phyloP scores from a whole-genome alignment of 495 filamentous ascomycete genomes.

The Xylaria venustula region DNA sequence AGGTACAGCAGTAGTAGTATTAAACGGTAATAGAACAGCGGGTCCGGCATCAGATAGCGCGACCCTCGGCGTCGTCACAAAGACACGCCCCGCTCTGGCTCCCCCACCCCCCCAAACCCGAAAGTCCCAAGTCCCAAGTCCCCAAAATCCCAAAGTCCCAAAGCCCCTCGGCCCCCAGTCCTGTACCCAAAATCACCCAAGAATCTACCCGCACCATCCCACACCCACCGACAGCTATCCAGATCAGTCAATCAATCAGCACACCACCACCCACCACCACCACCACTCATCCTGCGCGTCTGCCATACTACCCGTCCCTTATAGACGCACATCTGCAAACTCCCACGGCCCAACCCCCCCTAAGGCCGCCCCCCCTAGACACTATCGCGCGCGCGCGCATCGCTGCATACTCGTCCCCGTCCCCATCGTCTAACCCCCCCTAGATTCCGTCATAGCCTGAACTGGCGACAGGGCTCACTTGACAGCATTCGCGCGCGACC shows the following conservation, averaged over 20 bases:
- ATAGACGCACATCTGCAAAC: slow-evolving; percentile 13
- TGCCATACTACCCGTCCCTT: slow-evolving; percentile 7
- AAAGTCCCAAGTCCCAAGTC: slow-evolving; percentile 4
- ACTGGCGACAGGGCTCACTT: slow-evolving; percentile 39
- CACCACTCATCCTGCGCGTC: slow-evolving; percentile 6
- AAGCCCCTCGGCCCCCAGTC: not conserved
- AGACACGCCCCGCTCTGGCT: slow-evolving; percentile 13
- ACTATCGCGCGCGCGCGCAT: slow-evolving; percentile 15
- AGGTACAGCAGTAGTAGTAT: not conserved
- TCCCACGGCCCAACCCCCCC: slow-evolving; percentile 5
- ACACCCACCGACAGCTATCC: not conserved
- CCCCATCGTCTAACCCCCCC: slow-evolving; percentile 34
- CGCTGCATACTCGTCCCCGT: slow-evolving; percentile 29
- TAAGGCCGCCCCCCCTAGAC: not conserved
- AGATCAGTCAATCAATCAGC: not conserved
- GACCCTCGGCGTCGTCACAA: slow-evolving; percentile 29
- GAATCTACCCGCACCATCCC: slow-evolving; percentile 9
- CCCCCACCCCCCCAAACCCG: not conserved
- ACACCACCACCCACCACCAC: not conserved
- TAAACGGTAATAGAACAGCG: not conserved
- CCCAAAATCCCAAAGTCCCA: not conserved
- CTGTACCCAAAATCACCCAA: slow-evolving; percentile 9
- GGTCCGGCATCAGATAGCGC: slow-evolving; percentile 22
- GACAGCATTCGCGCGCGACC: slow-evolving; percentile 30
- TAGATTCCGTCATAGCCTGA: slow-evolving; percentile 49